These are phyloP conservation scores for Ophiostoma quercus DNA, from an alignment of 2,329 filamentous ascomycete species.

Conservation along the genomic window DNA sequence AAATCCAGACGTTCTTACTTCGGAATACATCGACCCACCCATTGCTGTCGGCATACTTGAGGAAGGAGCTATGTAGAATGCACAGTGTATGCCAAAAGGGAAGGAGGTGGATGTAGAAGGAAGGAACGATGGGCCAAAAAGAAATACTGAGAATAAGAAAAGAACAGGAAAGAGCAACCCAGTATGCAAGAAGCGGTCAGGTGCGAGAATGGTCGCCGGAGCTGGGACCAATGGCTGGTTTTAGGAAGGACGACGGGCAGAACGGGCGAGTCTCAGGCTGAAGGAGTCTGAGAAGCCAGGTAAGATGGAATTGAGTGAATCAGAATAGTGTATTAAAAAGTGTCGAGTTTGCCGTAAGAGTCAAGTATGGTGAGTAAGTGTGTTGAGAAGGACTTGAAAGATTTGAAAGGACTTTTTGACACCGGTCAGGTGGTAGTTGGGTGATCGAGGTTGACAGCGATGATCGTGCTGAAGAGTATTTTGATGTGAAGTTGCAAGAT, in stretches of 20 bases:
- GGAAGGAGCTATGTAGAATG: neutral
- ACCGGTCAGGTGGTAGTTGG: neutral
- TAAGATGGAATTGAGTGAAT: neutral
- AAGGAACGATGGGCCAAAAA: neutral
- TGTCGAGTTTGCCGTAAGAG: neutral
- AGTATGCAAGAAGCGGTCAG: slow-evolving; percentile 15
- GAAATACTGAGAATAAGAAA: neutral
- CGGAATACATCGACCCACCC: neutral
- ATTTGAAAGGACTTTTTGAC: neutral
- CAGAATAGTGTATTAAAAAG: neutral
- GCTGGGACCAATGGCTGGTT: slow-evolving; percentile 10
- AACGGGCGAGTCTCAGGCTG: slow-evolving; percentile 10
- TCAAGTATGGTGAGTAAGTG: neutral
- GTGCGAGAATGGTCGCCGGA: slow-evolving; percentile 4
- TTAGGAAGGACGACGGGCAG: neutral
- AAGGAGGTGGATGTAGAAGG: neutral
- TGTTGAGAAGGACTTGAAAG: neutral
- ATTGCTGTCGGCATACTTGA: slow-evolving; percentile 3
- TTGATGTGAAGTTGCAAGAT: neutral
- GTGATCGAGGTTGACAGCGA: neutral
- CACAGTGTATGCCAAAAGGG: neutral
- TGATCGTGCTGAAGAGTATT: neutral
- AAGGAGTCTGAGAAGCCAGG: neutral
- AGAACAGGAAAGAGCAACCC: neutral
- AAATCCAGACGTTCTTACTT: neutral